These are phyloP conservation scores for Yamadazyma philogaea DNA, from an alignment of 805 yeast species.

Conservation along the genomic window DNA sequence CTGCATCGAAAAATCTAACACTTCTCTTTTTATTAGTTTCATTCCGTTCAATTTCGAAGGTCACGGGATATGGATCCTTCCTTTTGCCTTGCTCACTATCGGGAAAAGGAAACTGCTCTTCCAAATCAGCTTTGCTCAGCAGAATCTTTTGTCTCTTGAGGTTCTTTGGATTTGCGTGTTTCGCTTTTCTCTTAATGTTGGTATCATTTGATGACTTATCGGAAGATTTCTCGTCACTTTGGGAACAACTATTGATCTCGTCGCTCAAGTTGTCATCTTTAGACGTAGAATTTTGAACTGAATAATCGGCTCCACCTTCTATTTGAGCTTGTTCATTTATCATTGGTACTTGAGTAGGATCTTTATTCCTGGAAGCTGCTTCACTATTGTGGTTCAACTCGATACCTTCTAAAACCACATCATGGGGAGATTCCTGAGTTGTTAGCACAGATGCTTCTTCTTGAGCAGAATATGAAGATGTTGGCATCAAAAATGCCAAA, in stretches of 20 bases:
- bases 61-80: neutral
- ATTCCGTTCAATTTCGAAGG: neutral
- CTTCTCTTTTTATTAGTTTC: neutral
- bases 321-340: neutral
- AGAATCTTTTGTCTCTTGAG: slow-evolving; percentile 1
- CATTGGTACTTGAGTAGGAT: neutral
- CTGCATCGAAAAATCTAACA: slow-evolving; percentile 22
- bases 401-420: neutral
- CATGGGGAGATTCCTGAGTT: neutral
- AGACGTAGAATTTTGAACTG: too few relatives aligned
- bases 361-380: neutral
- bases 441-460: neutral
- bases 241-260: too few relatives aligned
- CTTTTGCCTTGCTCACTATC: slow-evolving; percentile 4
- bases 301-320: too few relatives aligned
- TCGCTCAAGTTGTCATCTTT: too few relatives aligned
- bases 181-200: neutral
- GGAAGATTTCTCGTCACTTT: too few relatives aligned
- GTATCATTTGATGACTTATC: too few relatives aligned
- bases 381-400: neutral
- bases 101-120: slow-evolving; percentile 8
- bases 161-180: neutral
- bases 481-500: slow-evolving; percentile 9
- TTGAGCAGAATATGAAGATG: neutral
- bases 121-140: neutral